Evolutionary conservation across 176 grass and related monocot genomes (phyloP).

Genomic region (Raddia distichophylla): DNA sequence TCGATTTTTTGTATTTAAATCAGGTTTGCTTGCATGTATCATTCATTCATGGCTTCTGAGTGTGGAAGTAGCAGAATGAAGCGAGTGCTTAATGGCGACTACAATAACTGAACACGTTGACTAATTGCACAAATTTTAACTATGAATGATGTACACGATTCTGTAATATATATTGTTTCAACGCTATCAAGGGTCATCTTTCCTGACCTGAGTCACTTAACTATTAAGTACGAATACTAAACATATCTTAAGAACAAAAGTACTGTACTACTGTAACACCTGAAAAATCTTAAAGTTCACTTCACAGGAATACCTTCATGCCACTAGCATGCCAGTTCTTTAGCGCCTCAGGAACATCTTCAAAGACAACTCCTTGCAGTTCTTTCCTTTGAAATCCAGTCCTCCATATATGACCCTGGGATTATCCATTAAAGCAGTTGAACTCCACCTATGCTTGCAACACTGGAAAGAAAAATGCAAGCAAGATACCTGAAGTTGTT

Average conservation of each 20-base stretch:
- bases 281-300: background rate
- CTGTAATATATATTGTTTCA: background rate
- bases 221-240: constrained; percentile 10
- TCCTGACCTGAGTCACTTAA: background rate
- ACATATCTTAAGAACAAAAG: background rate
- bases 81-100: background rate
- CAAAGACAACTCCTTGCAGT: constrained; percentile 84
- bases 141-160: background rate
- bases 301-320: constrained; percentile 60
- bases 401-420: constrained; percentile 99
- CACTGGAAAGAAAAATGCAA: constrained; percentile 17
- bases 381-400: constrained; percentile 87
- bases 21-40: background rate
- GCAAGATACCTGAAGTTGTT: constrained; percentile 92
- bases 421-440: constrained; percentile 27
- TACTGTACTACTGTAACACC: background rate
- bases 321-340: constrained; percentile 82
- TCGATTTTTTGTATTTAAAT: constrained; percentile 13
- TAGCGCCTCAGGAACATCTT: constrained; percentile 83
- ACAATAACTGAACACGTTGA: background rate
- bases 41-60: background rate
- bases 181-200: background rate
- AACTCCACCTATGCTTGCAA: constrained; percentile 36
- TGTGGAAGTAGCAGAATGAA: background rate
- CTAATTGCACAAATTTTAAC: background rate